A percentile compares a stretch with the other conserved stretches of the same genome.
Evolutionary conservation across 805 yeast species (phyloP).

Genomic region (Sugiyamaella marilandica): DNA sequence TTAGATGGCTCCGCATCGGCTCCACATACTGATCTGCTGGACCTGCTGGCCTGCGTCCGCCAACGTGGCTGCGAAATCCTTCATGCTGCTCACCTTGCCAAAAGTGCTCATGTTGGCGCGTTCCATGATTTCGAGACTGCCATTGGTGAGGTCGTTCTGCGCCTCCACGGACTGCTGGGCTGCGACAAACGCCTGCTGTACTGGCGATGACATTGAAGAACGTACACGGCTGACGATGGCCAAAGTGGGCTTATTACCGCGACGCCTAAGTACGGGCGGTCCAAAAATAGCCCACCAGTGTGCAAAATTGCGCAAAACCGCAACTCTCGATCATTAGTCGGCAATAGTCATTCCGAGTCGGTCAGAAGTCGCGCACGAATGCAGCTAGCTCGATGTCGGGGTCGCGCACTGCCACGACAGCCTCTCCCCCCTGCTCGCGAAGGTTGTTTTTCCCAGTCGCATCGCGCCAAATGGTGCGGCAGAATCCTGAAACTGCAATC

Average conservation of each 20-base stretch:
- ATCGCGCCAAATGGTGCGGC: neutral
- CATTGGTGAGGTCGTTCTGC: slow-evolving; percentile 21
- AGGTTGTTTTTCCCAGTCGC: neutral
- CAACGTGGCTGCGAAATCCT: slow-evolving; percentile 20
- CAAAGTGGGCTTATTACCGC: no score
- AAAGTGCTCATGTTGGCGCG: slow-evolving; percentile 24
- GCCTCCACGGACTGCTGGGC: slow-evolving; percentile 22
- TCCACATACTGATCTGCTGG: slow-evolving; percentile 3
- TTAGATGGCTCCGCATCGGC: neutral
- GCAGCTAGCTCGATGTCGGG: no score
- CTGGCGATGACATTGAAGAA: slow-evolving; percentile 1
- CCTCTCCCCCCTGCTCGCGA: no score
- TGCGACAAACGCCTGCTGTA: slow-evolving; percentile 17
- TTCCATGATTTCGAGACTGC: slow-evolving; percentile 22
- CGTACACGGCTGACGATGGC: neutral
- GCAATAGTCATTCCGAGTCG: no score
- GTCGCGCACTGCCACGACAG: no score
- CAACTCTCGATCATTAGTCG: no score
- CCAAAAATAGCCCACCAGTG: no score
- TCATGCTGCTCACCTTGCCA: slow-evolving; percentile 20
- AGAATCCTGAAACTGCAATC: neutral
- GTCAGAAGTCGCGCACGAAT: no score
- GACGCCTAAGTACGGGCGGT: no score
- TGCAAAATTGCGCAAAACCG: no score
- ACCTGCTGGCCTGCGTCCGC: slow-evolving; percentile 17